Base-by-base conservation (phyloP, 805 yeast species). In the Metschnikowia drakensbergensis region DNA sequence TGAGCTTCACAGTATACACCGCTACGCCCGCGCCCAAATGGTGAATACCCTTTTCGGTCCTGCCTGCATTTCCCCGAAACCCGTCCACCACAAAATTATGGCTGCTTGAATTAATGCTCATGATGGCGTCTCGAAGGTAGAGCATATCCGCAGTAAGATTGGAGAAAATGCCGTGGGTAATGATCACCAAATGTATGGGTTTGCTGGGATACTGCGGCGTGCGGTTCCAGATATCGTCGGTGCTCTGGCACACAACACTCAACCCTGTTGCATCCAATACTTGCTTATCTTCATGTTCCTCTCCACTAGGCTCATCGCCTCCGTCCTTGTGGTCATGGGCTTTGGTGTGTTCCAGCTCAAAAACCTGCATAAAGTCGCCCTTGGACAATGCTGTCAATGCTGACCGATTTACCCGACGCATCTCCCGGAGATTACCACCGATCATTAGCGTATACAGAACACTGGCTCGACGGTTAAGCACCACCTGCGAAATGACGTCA, bases 81-180 rank as follows among this genome's bases (percentile, higher is more conserved):
- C 78, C 78, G 40, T 67, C 60, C 6, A 73, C 63, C 34, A 73
- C 31, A 10, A 69, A 46, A 51, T 72, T 71, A n/a, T 69, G 74
- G 22, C 30, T 28, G 30, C 32, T 34, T 26, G 48, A 23, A 9
- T 55, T 45, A 4, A 63, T 57, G 27, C 44, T 51, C 11, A 49
- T 36, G 13, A 73, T 50, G 10, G 63, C 36, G 39, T 73, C 77
- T 37, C 68, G 68, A 22, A 73, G 34, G 41, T 67, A 72, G 29
- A 73, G 58, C 76, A 73, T 71, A 54, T 73, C 78, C 1, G 76
- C 77, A 0, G 75, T 67, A 35, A 71, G 54, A 54, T 73, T 73
- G 22, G 75, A 69, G 49, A 72, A 69, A 1, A 73, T 56, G 6
- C 78, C 78, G 55, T 73, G 78, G 3, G 77, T 73, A n/a, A 73